Evolutionary conservation across 129 eudicot species (phyloP), one percentile per base, ranked within the genome.

Genomic region (Helianthus annuus): DNA sequence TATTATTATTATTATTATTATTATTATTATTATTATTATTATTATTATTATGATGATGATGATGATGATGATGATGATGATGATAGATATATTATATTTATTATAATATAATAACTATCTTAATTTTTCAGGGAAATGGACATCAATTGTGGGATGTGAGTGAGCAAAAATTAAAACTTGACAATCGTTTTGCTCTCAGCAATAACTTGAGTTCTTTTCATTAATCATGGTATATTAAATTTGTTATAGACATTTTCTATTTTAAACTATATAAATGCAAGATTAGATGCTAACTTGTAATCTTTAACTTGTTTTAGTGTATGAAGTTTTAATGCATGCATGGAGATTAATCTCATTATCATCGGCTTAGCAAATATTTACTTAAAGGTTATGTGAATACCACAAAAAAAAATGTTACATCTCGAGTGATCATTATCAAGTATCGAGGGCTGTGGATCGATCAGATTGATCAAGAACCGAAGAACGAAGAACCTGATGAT

Each of bases 131-230:
- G 96, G 88, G 74, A 69, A 80, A 79, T 71, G 89, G 91, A 79
- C 90, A 89, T 64, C 68, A 82, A 9, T 84, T 81, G 60, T 91
- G 96, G 97, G 89, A 84, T 54, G 70, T 80, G 71, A 86, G 86
- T 78, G 93, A 80, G 36, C 93, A 88, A 73, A 78, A 92, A 86
- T 86, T 81, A 40, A 91, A 78, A 78, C 60, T 79, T 29, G 82
- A 79, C 66, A 83, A 76, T 83, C 83, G 84, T 71, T 78, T 86
- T 62, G 81, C 76, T 36, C 76, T 86, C 84, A 68, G n/a, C 87
- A 85, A 67, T 89, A 87, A 79, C 95, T 78, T 87, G 81, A 72
- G 66, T 67, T 83, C 88, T 58, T 83, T 91, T 46, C 86, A 88
- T 40, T 88, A 83, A 86, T 76, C 39, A 52, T 24, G 64, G 67